phyloP scores from a whole-genome alignment of 1,284 basidiomycete genomes.

The Cystobasidium pallidum region DNA sequence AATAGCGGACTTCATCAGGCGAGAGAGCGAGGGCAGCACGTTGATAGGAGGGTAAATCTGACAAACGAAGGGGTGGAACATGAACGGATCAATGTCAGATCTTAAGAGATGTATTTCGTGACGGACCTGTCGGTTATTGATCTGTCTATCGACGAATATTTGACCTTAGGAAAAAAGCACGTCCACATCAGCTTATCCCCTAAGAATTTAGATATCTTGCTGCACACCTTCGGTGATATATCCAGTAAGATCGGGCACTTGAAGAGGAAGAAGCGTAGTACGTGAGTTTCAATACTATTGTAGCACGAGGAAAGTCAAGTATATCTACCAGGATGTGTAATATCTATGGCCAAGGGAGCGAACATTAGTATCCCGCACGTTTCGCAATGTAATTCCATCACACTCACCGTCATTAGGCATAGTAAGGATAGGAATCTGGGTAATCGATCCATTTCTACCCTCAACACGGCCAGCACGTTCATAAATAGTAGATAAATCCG shows the following conservation, averaged over 20 bases:
- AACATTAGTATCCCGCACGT: too few species aligned
- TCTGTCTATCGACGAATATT: slow-evolving; percentile 90
- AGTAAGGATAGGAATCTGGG: slow-evolving; percentile 98
- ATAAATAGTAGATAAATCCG: slow-evolving; percentile 90
- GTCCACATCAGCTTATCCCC: too few species aligned
- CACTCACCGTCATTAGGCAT: slow-evolving; percentile 96
- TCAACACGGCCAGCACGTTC: slow-evolving; percentile 98
- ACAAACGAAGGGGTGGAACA: slow-evolving; percentile 5
- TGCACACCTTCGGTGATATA: slow-evolving; percentile 83
- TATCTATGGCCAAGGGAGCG: too few species aligned
- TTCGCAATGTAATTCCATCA: too few species aligned
- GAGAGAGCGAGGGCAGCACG: slow-evolving; percentile 95
- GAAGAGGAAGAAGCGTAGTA: neutral
- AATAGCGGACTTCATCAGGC: slow-evolving; percentile 99
- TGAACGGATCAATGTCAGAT: neutral
- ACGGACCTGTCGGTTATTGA: slow-evolving; percentile 50
- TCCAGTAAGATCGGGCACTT: slow-evolving; percentile 96
- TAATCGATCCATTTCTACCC: slow-evolving; percentile 98
- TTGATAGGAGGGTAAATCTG: slow-evolving; percentile 99
- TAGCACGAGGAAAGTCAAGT: neutral
- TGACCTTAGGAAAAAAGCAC: slow-evolving; percentile 86
- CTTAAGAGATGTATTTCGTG: neutral
- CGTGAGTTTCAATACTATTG: neutral
- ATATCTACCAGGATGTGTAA: slow-evolving; percentile 76
- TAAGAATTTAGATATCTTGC: too few species aligned